Evolutionary conservation across 305 asterid genomes (phyloP), one percentile per base, ranked within the genome.

Genomic region (Euphrasia arctica): DNA sequence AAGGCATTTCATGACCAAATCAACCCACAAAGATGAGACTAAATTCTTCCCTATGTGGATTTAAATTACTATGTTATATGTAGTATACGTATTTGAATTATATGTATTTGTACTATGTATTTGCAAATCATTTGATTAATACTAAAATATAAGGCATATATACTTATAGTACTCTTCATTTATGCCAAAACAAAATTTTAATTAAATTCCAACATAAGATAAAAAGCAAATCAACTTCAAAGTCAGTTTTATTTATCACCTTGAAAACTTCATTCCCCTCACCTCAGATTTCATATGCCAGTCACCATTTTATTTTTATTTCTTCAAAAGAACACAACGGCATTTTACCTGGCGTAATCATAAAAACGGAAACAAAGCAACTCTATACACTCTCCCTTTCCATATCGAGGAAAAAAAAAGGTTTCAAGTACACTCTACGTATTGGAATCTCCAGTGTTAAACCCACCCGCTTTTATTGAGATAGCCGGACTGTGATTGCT

Each of bases 321-420:
- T 51, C 9, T 51, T 51, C 2, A 14, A 5, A 14, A 14, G 27
- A 66, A 70, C 34, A 78, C 59, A 62, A 72, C 65, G 45, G 73
- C 73, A 49, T 76, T 81, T 73, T 80, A 77, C 77, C 77, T 68
- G 79, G 90, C 90, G 82, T 79, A 79, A 79, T 82, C 88, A 85
- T 79, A 60, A 86, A 82, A 86, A 82, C 91, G 27, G 29, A 3
- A 54, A 48, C 61, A 57, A 55, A 76, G 29, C 58, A 69, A 28
- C 78, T 70, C 70, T 69, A 28, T 73, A 61, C 74, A 71, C 43
- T 66, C 39, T 34, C n/a, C 18, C 28, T 51, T 14, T 41, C 31
- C 54, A 54, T 48, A 47, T 48, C 2, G n/a, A 58, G 66, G 66
- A 42, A 54, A 69, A 28, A 62, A 72, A 28, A 48, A 51, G 65